These are phyloP conservation scores for Xylaria arbuscula DNA, from an alignment of 2,329 filamentous ascomycete genomes.

Conservation along the genomic window DNA sequence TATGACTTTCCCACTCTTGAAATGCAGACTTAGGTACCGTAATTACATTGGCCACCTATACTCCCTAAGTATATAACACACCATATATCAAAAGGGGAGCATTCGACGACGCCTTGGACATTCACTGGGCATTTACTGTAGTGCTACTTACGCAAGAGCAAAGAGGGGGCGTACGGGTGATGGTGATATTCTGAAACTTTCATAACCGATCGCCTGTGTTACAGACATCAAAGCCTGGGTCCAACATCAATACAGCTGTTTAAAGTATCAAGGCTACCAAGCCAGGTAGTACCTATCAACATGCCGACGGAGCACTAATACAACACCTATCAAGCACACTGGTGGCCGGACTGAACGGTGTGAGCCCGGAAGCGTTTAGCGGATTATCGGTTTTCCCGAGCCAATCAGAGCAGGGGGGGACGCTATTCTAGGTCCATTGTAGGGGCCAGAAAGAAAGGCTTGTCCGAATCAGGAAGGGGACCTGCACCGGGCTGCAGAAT, in stretches of 20 bases:
- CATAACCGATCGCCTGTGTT: not conserved
- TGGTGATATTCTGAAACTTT: not conserved
- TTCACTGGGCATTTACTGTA: not conserved
- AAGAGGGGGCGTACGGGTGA: not conserved
- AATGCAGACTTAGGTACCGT: not conserved
- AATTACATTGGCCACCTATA: not conserved
- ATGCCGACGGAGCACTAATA: not conserved
- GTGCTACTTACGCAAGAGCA: not conserved
- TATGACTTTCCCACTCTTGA: not conserved
- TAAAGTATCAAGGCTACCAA: not conserved
- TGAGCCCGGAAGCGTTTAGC: constrained; percentile 44
- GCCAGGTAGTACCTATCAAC: no score
- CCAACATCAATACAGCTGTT: not conserved
- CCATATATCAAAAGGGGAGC: not conserved
- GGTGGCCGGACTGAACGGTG: constrained; percentile 30
- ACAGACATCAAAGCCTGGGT: not conserved
- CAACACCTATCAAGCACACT: constrained; percentile 13
- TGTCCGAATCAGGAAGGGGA: constrained; percentile 47
- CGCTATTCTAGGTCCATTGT: constrained; percentile 14
- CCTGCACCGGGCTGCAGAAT: constrained; percentile 27
- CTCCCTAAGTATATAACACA: not conserved
- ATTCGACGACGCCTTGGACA: not conserved
- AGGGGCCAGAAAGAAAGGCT: constrained; percentile 40
- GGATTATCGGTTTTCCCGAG: constrained; percentile 47
- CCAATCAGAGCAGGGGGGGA: constrained; percentile 40